Percentiles rank a stretch among this genome's conserved stretches.
Evolutionary conservation across 257 asterid species (phyloP).

Genomic region (Lycium barbarum): DNA sequence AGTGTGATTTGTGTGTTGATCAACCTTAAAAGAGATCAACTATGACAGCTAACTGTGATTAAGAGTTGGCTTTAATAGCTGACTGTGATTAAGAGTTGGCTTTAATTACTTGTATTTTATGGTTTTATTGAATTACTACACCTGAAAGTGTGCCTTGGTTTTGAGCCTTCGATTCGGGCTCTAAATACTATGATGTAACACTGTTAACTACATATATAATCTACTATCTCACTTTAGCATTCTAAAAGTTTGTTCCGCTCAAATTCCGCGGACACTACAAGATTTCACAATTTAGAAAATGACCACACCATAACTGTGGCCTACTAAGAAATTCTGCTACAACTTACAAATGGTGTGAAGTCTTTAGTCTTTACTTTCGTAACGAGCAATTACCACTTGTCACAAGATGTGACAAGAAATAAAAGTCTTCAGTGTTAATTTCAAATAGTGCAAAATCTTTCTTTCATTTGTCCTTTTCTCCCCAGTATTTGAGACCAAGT

Average conservation of each 20-base stretch:
- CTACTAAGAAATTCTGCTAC: too few relatives aligned
- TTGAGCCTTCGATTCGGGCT: slow-evolving; percentile 22
- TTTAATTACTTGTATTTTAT: slow-evolving; percentile 21
- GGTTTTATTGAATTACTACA: background rate
- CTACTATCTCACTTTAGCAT: too few relatives aligned
- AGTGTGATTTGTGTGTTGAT: background rate
- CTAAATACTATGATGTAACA: background rate
- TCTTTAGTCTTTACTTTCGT: too few relatives aligned
- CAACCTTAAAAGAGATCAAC: background rate
- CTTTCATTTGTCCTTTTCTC: background rate
- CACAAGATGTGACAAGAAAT: too few relatives aligned
- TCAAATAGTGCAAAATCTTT: background rate
- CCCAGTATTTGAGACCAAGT: background rate
- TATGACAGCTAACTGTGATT: background rate
- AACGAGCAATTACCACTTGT: too few relatives aligned
- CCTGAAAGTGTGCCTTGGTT: background rate
- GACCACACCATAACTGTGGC: too few relatives aligned
- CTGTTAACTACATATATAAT: background rate
- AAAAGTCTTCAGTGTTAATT: background rate
- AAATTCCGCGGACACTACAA: too few relatives aligned
- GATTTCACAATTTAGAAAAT: too few relatives aligned
- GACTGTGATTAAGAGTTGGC: background rate
- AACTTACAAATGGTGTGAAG: too few relatives aligned
- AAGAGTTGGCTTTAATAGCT: too few relatives aligned
- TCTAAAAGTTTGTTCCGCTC: too few relatives aligned